Conservation (phyloP, 2,329 filamentous ascomycete species). For the Sclerotinia borealis region DNA sequence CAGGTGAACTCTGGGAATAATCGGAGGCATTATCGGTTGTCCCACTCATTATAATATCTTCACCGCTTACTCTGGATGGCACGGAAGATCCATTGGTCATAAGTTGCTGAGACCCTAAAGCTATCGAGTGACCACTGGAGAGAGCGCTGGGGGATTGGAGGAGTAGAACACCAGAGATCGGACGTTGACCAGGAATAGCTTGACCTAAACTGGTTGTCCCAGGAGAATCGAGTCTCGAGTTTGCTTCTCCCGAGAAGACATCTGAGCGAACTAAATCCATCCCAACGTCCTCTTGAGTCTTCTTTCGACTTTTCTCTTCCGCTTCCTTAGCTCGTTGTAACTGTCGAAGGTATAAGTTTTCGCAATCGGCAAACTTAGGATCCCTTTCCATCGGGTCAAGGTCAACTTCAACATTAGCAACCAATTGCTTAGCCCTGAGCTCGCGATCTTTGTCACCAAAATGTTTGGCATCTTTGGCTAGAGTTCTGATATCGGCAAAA, state of each 20-base stretch:
- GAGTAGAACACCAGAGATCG: conserved; percentile 24
- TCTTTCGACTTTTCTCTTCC: conserved; percentile 51
- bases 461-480: conserved; percentile 78
- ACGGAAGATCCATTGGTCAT: conserved; percentile 52
- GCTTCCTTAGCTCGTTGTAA: conserved; percentile 56
- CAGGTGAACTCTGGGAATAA: conserved; percentile 39
- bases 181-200: conserved; percentile 47
- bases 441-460: conserved; percentile 77
- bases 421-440: conserved; percentile 83
- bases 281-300: conserved; percentile 15
- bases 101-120: conserved; percentile 34
- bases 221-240: conserved; percentile 43
- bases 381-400: conserved; percentile 69
- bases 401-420: conserved; percentile 91
- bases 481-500: conserved; percentile 73
- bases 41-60: conserved; percentile 59
- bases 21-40: conserved; percentile 36
- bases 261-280: conserved; percentile 42
- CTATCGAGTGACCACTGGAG: conserved; percentile 51
- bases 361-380: conserved; percentile 67
- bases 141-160: conserved; percentile 47
- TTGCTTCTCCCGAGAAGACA: conserved; percentile 31
- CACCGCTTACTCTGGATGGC: conserved; percentile 35
- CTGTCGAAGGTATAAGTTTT: conserved; percentile 72
- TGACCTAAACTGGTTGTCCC: conserved; percentile 59